These are phyloP conservation scores for Endogone sp. DNA, from an alignment of 192 early-diverging fungal species.

Conservation along the genomic window DNA sequence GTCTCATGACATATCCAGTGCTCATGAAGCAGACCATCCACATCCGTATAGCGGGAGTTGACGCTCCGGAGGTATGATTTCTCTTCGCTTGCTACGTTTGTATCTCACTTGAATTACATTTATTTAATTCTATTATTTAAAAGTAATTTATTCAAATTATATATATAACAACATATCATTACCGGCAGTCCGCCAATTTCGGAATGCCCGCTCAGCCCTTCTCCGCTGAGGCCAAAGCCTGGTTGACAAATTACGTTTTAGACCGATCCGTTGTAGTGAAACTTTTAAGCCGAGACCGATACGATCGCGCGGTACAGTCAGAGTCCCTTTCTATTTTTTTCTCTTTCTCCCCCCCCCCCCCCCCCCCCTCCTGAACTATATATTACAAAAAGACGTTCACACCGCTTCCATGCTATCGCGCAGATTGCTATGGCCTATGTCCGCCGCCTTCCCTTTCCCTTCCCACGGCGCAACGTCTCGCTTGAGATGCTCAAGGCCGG, in stretches of 20 bases:
- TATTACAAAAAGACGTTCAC: background rate
- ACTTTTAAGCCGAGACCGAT: conserved; percentile 51
- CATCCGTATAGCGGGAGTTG: conserved; percentile 63
- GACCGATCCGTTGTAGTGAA: conserved; percentile 42
- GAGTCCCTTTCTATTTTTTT: background rate
- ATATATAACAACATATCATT: background rate
- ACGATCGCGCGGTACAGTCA: conserved; percentile 51
- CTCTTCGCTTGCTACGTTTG: no score
- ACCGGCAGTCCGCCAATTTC: conserved; percentile 49
- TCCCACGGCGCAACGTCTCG: conserved; percentile 49
- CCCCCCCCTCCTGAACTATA: background rate
- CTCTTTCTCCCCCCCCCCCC: background rate
- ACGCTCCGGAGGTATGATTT: conserved; percentile 57
- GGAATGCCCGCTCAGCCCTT: conserved; percentile 61
- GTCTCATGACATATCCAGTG: conserved; percentile 19
- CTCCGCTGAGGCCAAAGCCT: conserved; percentile 47
- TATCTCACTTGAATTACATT: no score
- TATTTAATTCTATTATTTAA: no score
- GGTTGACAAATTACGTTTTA: conserved; percentile 38
- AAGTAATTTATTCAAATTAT: background rate
- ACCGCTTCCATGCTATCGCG: background rate
- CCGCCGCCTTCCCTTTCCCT: conserved; percentile 30
- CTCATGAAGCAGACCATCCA: conserved; percentile 57
- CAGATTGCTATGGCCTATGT: conserved; percentile 58
- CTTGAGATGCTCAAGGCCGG: conserved; percentile 56